phyloP scores from a whole-genome alignment of 2,329 filamentous ascomycete genomes.

The Trichoderma asperellum region DNA sequence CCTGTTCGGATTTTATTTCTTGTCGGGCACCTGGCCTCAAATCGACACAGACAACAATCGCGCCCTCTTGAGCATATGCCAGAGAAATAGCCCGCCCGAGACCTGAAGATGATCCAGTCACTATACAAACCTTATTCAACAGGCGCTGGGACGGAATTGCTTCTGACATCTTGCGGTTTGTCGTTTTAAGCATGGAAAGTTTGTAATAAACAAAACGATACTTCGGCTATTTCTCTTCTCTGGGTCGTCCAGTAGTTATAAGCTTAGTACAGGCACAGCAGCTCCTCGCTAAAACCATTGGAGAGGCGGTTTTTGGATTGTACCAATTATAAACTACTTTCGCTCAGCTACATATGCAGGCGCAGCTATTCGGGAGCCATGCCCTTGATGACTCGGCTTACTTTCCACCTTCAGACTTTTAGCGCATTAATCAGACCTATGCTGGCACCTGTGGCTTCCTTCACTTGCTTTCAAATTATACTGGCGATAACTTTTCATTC shows the following conservation, averaged over 20 bases:
- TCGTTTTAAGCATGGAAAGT: neutral
- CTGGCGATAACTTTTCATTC: neutral
- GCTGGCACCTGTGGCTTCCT: too few relatives aligned
- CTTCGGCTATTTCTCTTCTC: neutral
- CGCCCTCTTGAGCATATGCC: slow-evolving; percentile 47
- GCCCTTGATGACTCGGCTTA: neutral
- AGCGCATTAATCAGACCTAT: neutral
- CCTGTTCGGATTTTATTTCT: slow-evolving; percentile 36
- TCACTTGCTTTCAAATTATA: neutral
- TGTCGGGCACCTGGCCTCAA: slow-evolving; percentile 37
- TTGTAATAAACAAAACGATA: neutral
- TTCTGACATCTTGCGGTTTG: neutral
- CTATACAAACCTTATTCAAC: slow-evolving; percentile 36
- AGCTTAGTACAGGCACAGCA: neutral
- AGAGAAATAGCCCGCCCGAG: slow-evolving; percentile 52
- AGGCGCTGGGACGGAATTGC: neutral
- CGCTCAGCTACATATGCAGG: neutral
- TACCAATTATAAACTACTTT: neutral
- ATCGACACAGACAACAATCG: slow-evolving; percentile 49
- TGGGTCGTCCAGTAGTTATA: neutral
- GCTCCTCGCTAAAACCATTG: neutral
- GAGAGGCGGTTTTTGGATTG: neutral
- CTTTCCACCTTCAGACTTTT: neutral
- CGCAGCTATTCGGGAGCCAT: neutral
- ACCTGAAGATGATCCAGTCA: slow-evolving; percentile 53